Conservation (phyloP, 129 eudicot species). For the Arctium minus region DNA sequence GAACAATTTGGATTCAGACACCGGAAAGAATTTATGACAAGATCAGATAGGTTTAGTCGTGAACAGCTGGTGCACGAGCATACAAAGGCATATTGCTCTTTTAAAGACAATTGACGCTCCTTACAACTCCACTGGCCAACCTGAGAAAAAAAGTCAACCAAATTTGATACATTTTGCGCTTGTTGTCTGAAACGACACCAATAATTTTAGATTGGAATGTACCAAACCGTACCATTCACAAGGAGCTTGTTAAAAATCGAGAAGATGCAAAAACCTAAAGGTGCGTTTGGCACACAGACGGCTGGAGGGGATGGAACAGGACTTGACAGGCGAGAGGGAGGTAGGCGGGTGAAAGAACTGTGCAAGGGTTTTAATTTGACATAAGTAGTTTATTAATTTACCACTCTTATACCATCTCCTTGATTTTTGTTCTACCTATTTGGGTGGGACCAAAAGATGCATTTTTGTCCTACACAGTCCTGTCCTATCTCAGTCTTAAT, state of each 20-base stretch:
- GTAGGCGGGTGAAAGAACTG: background rate
- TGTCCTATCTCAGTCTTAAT: background rate
- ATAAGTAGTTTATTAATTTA: background rate
- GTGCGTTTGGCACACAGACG: no score
- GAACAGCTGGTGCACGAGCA: slow-evolving; percentile 77
- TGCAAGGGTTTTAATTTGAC: background rate
- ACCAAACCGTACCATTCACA: background rate
- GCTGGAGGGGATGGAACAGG: background rate
- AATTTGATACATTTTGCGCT: background rate
- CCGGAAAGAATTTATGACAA: slow-evolving; percentile 60
- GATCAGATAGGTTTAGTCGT: slow-evolving; percentile 67
- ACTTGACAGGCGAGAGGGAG: background rate
- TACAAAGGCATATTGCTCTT: slow-evolving; percentile 65
- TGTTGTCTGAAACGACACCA: background rate
- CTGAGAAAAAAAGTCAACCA: slow-evolving; percentile 39
- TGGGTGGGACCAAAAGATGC: background rate
- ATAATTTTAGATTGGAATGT: background rate
- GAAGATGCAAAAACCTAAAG: background rate
- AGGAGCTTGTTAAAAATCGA: background rate
- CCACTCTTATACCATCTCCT: background rate
- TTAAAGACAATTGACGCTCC: slow-evolving; percentile 55
- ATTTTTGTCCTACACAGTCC: background rate
- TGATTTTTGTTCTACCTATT: background rate
- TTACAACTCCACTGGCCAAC: slow-evolving; percentile 77
- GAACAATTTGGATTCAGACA: slow-evolving; percentile 57